Percentiles rank a stretch among this genome's conserved stretches.
Evolutionary conservation across 257 asterid genomes (phyloP).

Genomic region (Plantago ovata): DNA sequence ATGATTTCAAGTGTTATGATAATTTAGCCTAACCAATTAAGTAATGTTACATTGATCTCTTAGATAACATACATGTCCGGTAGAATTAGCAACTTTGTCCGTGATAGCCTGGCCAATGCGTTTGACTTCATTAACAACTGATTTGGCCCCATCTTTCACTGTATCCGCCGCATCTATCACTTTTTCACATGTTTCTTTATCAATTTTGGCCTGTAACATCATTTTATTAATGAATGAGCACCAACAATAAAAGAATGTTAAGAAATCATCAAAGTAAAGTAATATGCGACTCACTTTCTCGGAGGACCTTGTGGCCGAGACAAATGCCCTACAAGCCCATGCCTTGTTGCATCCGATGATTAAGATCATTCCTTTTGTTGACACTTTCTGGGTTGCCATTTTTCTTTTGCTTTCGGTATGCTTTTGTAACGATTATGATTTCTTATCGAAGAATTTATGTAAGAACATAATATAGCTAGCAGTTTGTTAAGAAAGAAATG

Average conservation of each 20-base stretch:
- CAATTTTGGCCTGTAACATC: conserved; percentile 29
- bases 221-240: neutral
- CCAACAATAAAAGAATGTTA: neutral
- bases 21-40: no score
- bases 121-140: conserved; percentile 52
- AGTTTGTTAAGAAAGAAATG: no score
- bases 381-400: no score
- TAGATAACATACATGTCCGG: conserved; percentile 44
- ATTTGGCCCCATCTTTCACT: conserved; percentile 63
- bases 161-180: conserved; percentile 70
- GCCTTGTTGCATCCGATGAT: conserved; percentile 16
- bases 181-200: conserved; percentile 66
- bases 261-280: neutral
- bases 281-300: conserved; percentile 32
- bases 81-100: conserved; percentile 32
- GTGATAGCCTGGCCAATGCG: conserved; percentile 43
- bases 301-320: conserved; percentile 46
- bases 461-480: no score
- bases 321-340: conserved; percentile 44
- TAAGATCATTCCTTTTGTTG: conserved; percentile 11
- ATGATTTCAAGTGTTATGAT: no score
- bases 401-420: no score
- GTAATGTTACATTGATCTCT: neutral
- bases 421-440: no score
- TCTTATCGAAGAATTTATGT: no score